Conservation (phyloP, 2,329 filamentous ascomycete species). For the Byssochlamys sp. region DNA sequence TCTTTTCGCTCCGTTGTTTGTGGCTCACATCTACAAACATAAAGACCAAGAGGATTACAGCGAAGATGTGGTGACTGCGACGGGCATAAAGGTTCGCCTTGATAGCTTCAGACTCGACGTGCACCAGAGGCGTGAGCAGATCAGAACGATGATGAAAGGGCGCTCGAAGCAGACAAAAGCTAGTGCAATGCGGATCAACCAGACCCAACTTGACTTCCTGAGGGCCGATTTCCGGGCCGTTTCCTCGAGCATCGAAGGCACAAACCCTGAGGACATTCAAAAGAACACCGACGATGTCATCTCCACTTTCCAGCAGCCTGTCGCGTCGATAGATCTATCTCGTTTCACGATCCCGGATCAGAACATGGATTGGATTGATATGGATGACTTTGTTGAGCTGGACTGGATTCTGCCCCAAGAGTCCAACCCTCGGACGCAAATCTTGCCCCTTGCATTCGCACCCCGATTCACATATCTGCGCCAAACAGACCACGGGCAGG, state of each 20-base stretch:
- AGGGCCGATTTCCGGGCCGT: conserved; percentile 87
- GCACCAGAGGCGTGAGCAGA: conserved; percentile 86
- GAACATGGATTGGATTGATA: conserved; percentile 93
- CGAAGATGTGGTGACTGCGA: conserved; percentile 72
- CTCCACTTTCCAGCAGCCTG: conserved; percentile 45
- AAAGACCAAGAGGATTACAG: conserved; percentile 83
- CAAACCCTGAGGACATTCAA: conserved; percentile 65
- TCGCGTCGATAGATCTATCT: conserved; percentile 55
- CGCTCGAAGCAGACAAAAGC: conserved; percentile 69
- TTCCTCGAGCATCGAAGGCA: conserved; percentile 77
- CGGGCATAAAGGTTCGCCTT: conserved; percentile 88
- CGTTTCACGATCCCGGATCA: conserved; percentile 92
- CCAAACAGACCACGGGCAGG: conserved; percentile 81
- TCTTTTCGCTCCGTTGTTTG: conserved; percentile 79
- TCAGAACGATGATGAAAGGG: conserved; percentile 69
- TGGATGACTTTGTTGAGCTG: conserved; percentile 97
- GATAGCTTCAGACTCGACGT: conserved; percentile 97
- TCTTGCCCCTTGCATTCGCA: conserved; percentile 80
- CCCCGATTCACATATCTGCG: conserved; percentile 96
- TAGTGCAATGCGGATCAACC: conserved; percentile 89
- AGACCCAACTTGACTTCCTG: conserved; percentile 83
- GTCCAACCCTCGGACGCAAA: conserved; percentile 84
- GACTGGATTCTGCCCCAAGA: conserved; percentile 92
- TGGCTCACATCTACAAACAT: conserved; percentile 97
- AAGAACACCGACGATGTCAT: conserved; percentile 48